A percentile compares a stretch with the other conserved stretches of the same genome.
These are phyloP conservation scores for Alternaria postmessia DNA, from an alignment of 2,329 filamentous ascomycete species.

Conservation along the genomic window DNA sequence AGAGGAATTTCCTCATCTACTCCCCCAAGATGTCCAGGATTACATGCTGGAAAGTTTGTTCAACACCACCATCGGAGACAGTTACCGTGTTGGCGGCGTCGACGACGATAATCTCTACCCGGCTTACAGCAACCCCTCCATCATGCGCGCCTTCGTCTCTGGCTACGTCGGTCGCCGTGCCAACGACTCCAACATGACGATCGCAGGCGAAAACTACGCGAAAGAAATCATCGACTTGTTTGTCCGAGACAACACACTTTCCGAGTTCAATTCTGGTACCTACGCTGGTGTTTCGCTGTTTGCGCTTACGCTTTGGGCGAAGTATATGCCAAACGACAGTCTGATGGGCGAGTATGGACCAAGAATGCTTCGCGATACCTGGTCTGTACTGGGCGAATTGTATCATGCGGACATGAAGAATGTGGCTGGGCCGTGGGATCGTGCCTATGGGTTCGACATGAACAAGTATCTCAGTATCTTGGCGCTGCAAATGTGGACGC, in stretches of 20 bases:
- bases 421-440: constrained; percentile 71
- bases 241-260: constrained; percentile 63
- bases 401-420: constrained; percentile 69
- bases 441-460: constrained; percentile 71
- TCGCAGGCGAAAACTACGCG: constrained; percentile 64
- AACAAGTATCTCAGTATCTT: constrained; percentile 67
- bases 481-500: constrained; percentile 66
- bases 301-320: constrained; percentile 66
- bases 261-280: constrained; percentile 69
- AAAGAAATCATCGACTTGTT: constrained; percentile 66
- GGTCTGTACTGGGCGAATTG: constrained; percentile 61
- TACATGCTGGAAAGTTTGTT: constrained; percentile 63
- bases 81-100: constrained; percentile 67
- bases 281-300: constrained; percentile 70
- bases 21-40: constrained; percentile 49
- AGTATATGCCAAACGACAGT: constrained; percentile 64
- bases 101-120: constrained; percentile 70
- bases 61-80: constrained; percentile 66
- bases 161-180: constrained; percentile 66
- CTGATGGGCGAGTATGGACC: constrained; percentile 62
- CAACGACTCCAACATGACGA: constrained; percentile 67
- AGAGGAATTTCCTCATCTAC: constrained; percentile 64
- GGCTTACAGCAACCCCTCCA: constrained; percentile 66
- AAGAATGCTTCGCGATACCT: constrained; percentile 62
- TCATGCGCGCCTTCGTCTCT: constrained; percentile 70